These are phyloP conservation scores for Wickerhamomyces rabaulensis DNA, from an alignment of 805 yeast species.

Conservation along the genomic window DNA sequence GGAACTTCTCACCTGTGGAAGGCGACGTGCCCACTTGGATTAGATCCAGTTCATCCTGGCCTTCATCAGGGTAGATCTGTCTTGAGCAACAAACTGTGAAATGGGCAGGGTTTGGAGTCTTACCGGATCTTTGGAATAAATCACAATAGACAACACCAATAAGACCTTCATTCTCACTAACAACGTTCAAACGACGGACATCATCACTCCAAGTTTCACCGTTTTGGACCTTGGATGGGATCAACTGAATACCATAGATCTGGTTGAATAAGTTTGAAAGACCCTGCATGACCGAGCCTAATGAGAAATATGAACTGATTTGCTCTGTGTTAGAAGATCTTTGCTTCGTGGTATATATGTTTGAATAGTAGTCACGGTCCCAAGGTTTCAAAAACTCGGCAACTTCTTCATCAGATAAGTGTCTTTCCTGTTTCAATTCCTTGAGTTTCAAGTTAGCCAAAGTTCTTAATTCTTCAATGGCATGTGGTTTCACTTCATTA, in stretches of 20 bases:
- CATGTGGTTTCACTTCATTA: conserved; percentile 43
- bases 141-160: conserved; percentile 87
- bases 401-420: conserved; percentile 33
- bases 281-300: conserved; percentile 84
- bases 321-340: conserved; percentile 36
- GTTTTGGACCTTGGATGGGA: conserved; percentile 51
- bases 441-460: conserved; percentile 37
- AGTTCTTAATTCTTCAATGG: conserved; percentile 50
- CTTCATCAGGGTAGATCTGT: conserved; percentile 55
- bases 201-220: conserved; percentile 91
- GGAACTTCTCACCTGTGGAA: conserved; percentile 45
- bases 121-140: conserved; percentile 70
- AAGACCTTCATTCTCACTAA: conserved; percentile 54
- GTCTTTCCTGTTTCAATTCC: conserved; percentile 20
- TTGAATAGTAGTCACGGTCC: conserved; percentile 75
- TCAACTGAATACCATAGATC: conserved; percentile 73
- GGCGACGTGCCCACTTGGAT: conserved; percentile 32
- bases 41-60: conserved; percentile 30
- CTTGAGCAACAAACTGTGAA: conserved; percentile 95
- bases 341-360: conserved; percentile 27
- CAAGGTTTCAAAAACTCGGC: conserved; percentile 65
- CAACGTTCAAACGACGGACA: conserved; percentile 76
- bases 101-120: conserved; percentile 86
- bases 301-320: conserved; percentile 69
- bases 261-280: conserved; percentile 62